Evolutionary conservation across 2,329 filamentous ascomycete genomes (phyloP).

Genomic region (Teratosphaeria viscida): DNA sequence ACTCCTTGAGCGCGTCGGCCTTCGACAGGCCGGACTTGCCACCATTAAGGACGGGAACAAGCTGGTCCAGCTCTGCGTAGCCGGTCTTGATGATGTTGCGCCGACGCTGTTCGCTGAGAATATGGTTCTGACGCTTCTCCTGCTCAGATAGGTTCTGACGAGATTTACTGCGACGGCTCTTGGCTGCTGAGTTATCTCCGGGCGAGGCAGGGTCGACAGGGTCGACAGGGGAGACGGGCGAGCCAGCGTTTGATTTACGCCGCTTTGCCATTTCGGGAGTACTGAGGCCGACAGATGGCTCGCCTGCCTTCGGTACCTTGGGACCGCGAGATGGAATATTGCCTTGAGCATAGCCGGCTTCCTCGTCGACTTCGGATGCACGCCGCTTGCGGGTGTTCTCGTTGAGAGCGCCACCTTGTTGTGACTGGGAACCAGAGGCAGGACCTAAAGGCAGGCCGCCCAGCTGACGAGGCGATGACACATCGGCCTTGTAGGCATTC

Average conservation of each 20-base stretch:
- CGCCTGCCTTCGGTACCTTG: slow-evolving; percentile 6
- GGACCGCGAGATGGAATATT: slow-evolving; percentile 5
- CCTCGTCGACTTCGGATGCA: background rate
- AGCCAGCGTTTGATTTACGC: slow-evolving; percentile 5
- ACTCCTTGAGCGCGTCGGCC: slow-evolving; percentile 64
- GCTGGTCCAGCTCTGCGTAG: slow-evolving; percentile 65
- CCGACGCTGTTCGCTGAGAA: slow-evolving; percentile 77
- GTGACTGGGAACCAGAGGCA: background rate
- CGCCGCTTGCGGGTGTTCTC: background rate
- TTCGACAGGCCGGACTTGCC: slow-evolving; percentile 63
- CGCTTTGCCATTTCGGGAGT: slow-evolving; percentile 5
- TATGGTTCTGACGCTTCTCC: slow-evolving; percentile 79
- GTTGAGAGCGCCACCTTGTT: background rate
- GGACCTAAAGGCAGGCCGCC: background rate
- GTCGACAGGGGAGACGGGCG: background rate
- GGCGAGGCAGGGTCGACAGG: slow-evolving; percentile 2
- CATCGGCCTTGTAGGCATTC: background rate
- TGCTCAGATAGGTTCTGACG: slow-evolving; percentile 58
- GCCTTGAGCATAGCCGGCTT: background rate
- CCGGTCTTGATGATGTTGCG: slow-evolving; percentile 71
- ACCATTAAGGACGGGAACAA: slow-evolving; percentile 64
- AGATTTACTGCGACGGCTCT: background rate
- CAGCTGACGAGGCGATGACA: background rate
- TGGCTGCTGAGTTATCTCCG: background rate
- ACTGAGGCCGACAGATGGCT: background rate